These are phyloP conservation scores for Candida pseudocylindracea DNA, from an alignment of 1,139 yeast species.

Conservation along the genomic window DNA sequence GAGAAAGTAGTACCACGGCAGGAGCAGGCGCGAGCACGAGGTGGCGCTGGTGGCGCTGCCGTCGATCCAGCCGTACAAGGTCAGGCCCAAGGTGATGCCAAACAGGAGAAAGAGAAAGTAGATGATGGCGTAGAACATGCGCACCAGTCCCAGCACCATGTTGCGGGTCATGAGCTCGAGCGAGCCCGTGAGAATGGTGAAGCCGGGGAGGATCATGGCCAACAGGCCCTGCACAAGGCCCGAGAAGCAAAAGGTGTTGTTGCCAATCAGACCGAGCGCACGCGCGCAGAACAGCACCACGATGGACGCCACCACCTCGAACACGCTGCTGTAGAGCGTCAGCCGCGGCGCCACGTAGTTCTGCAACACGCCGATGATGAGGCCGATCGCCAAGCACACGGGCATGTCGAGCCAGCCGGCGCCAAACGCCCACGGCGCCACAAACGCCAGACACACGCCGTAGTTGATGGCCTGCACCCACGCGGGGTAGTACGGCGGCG, in stretches of 20 bases:
- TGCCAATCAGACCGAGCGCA: conserved; percentile 59
- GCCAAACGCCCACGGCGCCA: conserved; percentile 75
- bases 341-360: conserved; percentile 69
- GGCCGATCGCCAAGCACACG: conserved; percentile 57
- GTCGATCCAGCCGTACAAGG: conserved; percentile 87
- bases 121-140: conserved; percentile 91
- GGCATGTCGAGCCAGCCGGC: conserved; percentile 87
- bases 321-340: conserved; percentile 66
- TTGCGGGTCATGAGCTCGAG: conserved; percentile 77
- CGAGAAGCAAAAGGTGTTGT: conserved; percentile 63
- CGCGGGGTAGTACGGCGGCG: conserved; percentile 43
- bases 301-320: conserved; percentile 78
- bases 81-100: conserved; percentile 86
- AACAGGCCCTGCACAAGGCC: conserved; percentile 79
- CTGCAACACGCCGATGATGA: conserved; percentile 65
- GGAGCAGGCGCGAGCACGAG: conserved; percentile 24
- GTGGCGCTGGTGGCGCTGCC: conserved; percentile 44
- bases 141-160: conserved; percentile 79
- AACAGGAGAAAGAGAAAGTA: conserved; percentile 80
- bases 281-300: conserved; percentile 73
- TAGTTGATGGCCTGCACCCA: conserved; percentile 65
- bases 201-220: conserved; percentile 83
- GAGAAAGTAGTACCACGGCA: conserved; percentile 27
- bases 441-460: conserved; percentile 62
- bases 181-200: conserved; percentile 78